A percentile compares a stretch with the other conserved stretches of the same genome.
Evolutionary conservation across 192 early-diverging fungal genomes (phyloP).

Genomic region (Gamsiella multidivaricata): DNA sequence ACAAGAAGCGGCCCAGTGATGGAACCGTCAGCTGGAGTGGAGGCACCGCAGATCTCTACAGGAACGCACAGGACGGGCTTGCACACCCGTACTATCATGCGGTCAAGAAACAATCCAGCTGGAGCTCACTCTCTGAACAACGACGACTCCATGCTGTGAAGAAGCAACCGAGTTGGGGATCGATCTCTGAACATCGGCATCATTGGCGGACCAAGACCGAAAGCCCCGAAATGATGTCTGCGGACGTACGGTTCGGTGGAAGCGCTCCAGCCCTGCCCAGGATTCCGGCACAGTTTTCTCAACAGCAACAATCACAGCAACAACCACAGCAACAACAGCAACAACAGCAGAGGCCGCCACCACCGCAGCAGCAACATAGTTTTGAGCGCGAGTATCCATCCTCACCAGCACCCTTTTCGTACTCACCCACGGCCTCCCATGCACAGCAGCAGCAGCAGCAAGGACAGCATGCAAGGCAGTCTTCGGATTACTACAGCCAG

Average conservation of each 20-base stretch:
- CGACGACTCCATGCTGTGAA: constrained; percentile 21
- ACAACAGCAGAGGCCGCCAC: not conserved
- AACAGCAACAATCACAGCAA: constrained; percentile 3
- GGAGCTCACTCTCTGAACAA: constrained; percentile 35
- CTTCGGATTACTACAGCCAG: constrained; percentile 16
- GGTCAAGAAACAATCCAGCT: constrained; percentile 42
- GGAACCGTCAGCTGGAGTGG: constrained; percentile 28
- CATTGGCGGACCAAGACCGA: constrained; percentile 14
- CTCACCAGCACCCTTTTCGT: constrained; percentile 16
- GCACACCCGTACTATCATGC: constrained; percentile 32
- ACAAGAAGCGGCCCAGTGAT: constrained; percentile 45
- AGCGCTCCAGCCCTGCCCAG: constrained; percentile 9
- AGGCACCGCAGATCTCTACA: constrained; percentile 11
- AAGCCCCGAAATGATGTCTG: constrained; percentile 28
- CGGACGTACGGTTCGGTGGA: constrained; percentile 14
- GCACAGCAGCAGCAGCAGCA: constrained; percentile 9
- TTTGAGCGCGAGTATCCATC: constrained; percentile 34
- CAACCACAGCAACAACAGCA: not conserved
- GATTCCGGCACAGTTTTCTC: constrained; percentile 25
- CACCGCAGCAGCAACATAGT: not conserved
- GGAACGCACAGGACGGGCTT: constrained; percentile 9
- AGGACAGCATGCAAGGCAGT: not conserved
- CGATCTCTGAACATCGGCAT: constrained; percentile 37
- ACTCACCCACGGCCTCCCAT: constrained; percentile 6
- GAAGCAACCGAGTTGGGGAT: constrained; percentile 41